Base-by-base conservation (phyloP, 495 filamentous ascomycete species). In the Chlorociboria aeruginascens region DNA sequence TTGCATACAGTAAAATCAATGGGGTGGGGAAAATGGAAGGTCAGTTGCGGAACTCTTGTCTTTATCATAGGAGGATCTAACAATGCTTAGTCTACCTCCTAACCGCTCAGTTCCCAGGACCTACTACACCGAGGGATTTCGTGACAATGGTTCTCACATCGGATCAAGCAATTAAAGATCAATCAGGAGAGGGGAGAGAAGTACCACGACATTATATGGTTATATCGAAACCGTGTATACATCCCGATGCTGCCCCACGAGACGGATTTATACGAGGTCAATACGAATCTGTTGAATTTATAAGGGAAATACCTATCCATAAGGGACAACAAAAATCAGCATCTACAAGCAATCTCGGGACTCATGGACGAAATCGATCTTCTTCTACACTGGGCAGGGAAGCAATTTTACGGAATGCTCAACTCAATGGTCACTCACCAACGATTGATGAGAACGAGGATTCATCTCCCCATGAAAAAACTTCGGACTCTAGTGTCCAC, bases 221-320 rank as follows among this genome's bases (percentile, higher is more conserved):
- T 50, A 76, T 95, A 6, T 95, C 89, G 11, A 83, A 80, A 60
- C 92, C 92, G 1, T 82, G 85, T 58, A 64, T 66, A 28, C 90
- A 95, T 65, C 78, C 79, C 0, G 81, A 85, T 48, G 81, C 80
- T 14, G 79, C 79, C 3, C 71, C 71, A 10, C 69, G 80, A 14
- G 61, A 77, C 48, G 82, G 83, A 8, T 88, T 83, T 55, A 81
- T 94, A 45, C 70, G 89, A 12, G 92, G 89, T 0, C 69, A 82
- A 48, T 97, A 95, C 63, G 89, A 97, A 67, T 89, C 83, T 11
- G 82, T 97, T 17, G 90, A 96, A 62, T 74, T 95, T 46, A 85
- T 97, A 45, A 72, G 92, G 35, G 92, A 96, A 66, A 71, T 95
- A 28, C 81, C 79, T 1, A 46, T 67, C 8, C 66, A 70, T 0